phyloP scores from a whole-genome alignment of 2,329 filamentous ascomycete species.

The Xylariomycetidae sp. region DNA sequence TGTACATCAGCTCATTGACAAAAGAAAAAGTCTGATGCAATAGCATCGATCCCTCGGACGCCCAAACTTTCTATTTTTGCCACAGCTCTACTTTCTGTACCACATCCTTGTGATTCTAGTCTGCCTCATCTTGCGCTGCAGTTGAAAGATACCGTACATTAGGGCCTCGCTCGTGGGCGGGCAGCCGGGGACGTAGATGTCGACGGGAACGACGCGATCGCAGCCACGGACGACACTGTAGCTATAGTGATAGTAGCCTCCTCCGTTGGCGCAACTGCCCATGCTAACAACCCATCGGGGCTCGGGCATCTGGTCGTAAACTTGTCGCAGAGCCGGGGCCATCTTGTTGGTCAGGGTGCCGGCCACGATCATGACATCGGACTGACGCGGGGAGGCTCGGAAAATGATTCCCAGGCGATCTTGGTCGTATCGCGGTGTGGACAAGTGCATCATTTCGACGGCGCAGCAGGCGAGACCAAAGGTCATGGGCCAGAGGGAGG shows the following conservation, averaged over 20 bases:
- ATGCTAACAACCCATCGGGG: conserved; percentile 81
- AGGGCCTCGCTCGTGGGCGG: conserved; percentile 57
- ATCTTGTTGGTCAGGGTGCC: conserved; percentile 96
- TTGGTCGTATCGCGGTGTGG: conserved; percentile 83
- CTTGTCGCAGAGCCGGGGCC: conserved; percentile 82
- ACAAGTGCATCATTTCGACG: conserved; percentile 90
- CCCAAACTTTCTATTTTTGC: too few species aligned
- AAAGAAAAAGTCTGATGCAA: too few species aligned
- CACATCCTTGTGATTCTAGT: conserved; percentile 53
- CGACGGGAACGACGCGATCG: conserved; percentile 73
- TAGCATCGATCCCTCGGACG: too few species aligned
- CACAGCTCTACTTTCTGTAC: conserved; percentile 55
- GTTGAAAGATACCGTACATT: conserved; percentile 68
- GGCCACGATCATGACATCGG: conserved; percentile 90
- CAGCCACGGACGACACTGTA: conserved; percentile 73
- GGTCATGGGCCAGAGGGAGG: conserved; percentile 83
- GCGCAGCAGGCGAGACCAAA: conserved; percentile 87
- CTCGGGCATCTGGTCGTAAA: conserved; percentile 95
- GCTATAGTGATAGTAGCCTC: conserved; percentile 84
- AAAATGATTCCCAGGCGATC: conserved; percentile 88
- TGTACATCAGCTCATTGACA: too few species aligned
- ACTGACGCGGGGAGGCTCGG: conserved; percentile 80
- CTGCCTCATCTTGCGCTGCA: conserved; percentile 71
- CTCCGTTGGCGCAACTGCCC: conserved; percentile 80
- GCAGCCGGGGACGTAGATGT: conserved; percentile 77